Conservation (phyloP, 208 protist genomes). For the Phytomonas sp. region DNA sequence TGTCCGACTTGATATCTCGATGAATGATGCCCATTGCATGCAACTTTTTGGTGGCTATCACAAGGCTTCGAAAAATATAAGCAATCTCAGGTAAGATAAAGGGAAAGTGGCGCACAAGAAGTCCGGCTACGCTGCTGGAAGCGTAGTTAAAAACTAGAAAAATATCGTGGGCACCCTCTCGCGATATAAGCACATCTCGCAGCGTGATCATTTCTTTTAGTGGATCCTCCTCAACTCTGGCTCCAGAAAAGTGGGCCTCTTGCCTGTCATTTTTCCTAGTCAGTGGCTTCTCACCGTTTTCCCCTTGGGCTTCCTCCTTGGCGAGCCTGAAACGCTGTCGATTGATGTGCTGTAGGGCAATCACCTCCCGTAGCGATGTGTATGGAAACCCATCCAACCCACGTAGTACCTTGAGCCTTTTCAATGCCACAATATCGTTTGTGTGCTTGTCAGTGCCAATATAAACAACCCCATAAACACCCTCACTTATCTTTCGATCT, state of each 20-base stretch:
- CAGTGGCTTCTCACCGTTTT: conserved; percentile 1
- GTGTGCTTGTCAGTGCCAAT: conserved; percentile 38
- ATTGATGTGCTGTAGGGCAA: conserved; percentile 69
- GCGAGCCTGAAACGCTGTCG: conserved; percentile 30
- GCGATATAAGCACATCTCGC: conserved; percentile 72
- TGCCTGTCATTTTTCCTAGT: background rate
- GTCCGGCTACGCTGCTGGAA: conserved; percentile 53
- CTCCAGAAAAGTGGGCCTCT: background rate
- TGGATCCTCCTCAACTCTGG: conserved; percentile 19
- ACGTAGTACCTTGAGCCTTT: conserved; percentile 74
- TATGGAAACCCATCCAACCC: conserved; percentile 82
- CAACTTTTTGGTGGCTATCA: conserved; percentile 48
- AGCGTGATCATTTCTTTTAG: conserved; percentile 60
- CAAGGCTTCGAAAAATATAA: conserved; percentile 69
- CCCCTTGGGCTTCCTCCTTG: background rate
- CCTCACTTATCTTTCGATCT: conserved; percentile 90
- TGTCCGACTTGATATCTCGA: conserved; percentile 88
- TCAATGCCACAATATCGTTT: conserved; percentile 60
- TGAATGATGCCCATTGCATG: conserved; percentile 87
- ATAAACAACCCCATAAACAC: conserved; percentile 96
- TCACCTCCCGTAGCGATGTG: conserved; percentile 83
- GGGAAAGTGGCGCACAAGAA: conserved; percentile 48
- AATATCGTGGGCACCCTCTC: conserved; percentile 46
- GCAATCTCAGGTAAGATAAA: conserved; percentile 52
- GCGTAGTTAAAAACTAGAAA: conserved; percentile 77